Evolutionary conservation across 2,329 filamentous ascomycete genomes (phyloP), one percentile per base, ranked within the genome.

Genomic region (Harringtonia aguacate): DNA sequence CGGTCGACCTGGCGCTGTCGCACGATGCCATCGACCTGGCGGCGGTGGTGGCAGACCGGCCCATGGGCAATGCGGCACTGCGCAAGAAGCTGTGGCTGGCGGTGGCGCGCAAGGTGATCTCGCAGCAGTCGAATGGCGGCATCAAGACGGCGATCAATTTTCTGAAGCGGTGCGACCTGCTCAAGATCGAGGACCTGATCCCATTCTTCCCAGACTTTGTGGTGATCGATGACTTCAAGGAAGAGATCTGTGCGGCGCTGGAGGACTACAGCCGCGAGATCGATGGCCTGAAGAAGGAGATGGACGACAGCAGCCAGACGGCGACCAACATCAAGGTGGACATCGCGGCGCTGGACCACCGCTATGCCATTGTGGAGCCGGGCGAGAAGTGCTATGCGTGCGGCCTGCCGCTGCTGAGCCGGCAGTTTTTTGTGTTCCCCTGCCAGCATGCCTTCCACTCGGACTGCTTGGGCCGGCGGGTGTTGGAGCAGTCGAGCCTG

Each of bases 141-240:
- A 95, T 97, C 71, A 95, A 87, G 64, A 76, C 83, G 28, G 92
- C 92, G 3, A 94, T 98, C 52, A 86, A 94, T 49, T 95, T 98
- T 57, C 73, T 97, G 13, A 86, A 87, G 53, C 81, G 87, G 10
- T 95, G 90, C 60, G 88, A 95, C 48, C 72, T 97, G 13, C 76
- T 98, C 39, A 83, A 84, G 50, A 98, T 98, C 50, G 92, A 98
- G 65, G 92, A 98, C 56, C 67, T 98, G 27, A 97, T 98, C 34
- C 92, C 92, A 0, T 95, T 98, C 69, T 98, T 98, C 65, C 92
- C 92, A 0, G 92, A 98, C 60, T 98, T 98, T 58, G 88, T 97
- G 21, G 85, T 97, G 41, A 97, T 98, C 49, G 92, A 98, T 59
- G 92, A 97, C 61, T 98, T 98, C 73, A 95, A 97, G 59, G 89